Conservation (phyloP, 2,329 filamentous ascomycete genomes). For the Corynespora cassiicola region DNA sequence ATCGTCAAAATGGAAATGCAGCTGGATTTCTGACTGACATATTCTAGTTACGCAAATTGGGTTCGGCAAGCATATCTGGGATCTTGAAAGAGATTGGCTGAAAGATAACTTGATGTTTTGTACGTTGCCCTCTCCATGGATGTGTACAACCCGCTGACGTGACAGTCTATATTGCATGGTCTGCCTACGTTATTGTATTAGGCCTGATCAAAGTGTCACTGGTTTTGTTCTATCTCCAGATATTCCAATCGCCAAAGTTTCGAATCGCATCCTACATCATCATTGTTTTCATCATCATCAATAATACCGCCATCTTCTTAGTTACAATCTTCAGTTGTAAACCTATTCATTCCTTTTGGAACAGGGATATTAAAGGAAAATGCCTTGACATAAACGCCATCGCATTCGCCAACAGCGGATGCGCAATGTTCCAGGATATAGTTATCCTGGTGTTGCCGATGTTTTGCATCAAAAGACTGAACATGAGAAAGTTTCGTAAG, state of each 20-base stretch:
- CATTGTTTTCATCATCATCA: constrained; percentile 21
- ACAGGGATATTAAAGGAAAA: constrained; percentile 28
- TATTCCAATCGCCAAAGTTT: constrained; percentile 28
- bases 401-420: constrained; percentile 28
- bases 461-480: constrained; percentile 24
- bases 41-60: constrained; percentile 23
- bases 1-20: constrained; percentile 1
- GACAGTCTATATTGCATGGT: constrained; percentile 25
- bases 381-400: constrained; percentile 27
- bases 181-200: constrained; percentile 25
- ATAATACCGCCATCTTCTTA: constrained; percentile 21
- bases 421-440: constrained; percentile 32
- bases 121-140: constrained; percentile 7
- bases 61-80: constrained; percentile 32
- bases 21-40: constrained; percentile 5
- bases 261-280: constrained; percentile 21
- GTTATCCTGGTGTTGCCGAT: constrained; percentile 31
- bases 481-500: constrained; percentile 28
- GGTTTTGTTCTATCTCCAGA: constrained; percentile 34
- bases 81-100: constrained; percentile 16
- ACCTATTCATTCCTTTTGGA: constrained; percentile 32
- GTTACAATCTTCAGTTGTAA: constrained; percentile 30
- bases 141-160: no score
- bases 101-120: constrained; percentile 17
- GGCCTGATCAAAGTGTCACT: constrained; percentile 34